A percentile compares a stretch with the other conserved stretches of the same genome.
Conservation (phyloP, 2,329 filamentous ascomycete species). For the Raffaelea ambrosiae region DNA sequence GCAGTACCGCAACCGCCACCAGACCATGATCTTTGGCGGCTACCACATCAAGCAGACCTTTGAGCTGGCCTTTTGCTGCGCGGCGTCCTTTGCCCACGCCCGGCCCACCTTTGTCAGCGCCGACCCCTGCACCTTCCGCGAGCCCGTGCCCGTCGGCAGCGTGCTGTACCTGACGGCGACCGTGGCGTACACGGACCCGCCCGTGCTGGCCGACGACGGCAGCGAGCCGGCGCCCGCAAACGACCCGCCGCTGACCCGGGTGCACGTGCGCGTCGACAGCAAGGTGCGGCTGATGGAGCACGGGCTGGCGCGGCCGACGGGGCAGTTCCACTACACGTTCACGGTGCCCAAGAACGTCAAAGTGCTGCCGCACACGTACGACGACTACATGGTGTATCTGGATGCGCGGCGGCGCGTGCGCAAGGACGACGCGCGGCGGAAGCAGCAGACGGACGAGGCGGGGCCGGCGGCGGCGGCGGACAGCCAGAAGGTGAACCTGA, state of each 20-base stretch:
- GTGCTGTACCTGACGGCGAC: constrained; percentile 67
- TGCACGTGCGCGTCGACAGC: constrained; percentile 63
- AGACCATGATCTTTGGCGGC: constrained; percentile 73
- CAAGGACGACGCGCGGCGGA: constrained; percentile 13
- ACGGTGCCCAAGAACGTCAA: constrained; percentile 27
- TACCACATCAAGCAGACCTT: constrained; percentile 68
- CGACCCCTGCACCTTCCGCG: constrained; percentile 66
- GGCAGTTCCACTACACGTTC: constrained; percentile 66
- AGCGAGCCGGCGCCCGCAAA: constrained; percentile 27
- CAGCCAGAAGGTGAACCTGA: constrained; percentile 8
- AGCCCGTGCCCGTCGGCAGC: constrained; percentile 66
- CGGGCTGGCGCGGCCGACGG: constrained; percentile 53
- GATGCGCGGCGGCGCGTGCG: constrained; percentile 31
- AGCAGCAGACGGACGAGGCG: constrained; percentile 8
- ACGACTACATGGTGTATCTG: constrained; percentile 34
- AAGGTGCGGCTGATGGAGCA: constrained; percentile 63
- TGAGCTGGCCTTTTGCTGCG: constrained; percentile 68
- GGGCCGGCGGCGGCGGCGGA: neutral
- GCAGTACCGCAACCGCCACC: constrained; percentile 43
- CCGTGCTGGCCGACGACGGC: constrained; percentile 28
- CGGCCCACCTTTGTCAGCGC: constrained; percentile 64
- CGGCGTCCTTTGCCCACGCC: constrained; percentile 60
- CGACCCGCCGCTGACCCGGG: constrained; percentile 28
- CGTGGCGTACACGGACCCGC: constrained; percentile 62
- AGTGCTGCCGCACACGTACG: constrained; percentile 29